A percentile compares a stretch with the other conserved stretches of the same genome.
Evolutionary conservation across 106 monocot species (phyloP).

Genomic region (Ottelia alismoides): DNA sequence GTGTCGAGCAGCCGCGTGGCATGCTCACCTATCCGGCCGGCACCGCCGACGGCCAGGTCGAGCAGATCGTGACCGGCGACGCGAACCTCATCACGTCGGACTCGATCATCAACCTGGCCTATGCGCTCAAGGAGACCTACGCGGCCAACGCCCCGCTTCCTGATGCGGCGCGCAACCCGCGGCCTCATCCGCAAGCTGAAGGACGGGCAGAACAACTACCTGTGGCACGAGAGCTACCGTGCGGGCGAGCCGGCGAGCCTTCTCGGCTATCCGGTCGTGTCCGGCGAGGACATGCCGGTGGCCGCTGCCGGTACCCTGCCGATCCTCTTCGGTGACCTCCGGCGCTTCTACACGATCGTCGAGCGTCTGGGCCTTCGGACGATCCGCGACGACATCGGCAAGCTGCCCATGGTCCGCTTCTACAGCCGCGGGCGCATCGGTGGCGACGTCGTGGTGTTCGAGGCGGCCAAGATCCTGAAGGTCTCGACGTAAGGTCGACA

Average conservation of each 20-base stretch:
- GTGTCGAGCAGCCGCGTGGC: neutral
- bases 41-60: neutral
- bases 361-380: neutral
- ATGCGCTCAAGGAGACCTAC: neutral
- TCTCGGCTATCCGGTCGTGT: neutral
- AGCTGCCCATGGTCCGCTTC: no score
- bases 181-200: neutral
- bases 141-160: neutral
- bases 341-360: neutral
- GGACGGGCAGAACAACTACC: neutral
- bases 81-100: neutral
- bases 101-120: neutral
- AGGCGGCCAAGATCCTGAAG: no score
- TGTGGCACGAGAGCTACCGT: neutral
- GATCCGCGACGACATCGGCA: no score
- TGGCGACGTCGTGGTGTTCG: no score
- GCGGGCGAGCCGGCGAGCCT: neutral
- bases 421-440: no score
- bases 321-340: neutral
- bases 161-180: neutral
- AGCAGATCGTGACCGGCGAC: neutral
- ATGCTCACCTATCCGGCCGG: neutral
- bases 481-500: no score
- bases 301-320: neutral
- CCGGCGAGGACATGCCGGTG: neutral